A percentile compares a stretch with the other conserved stretches of the same genome.
Conservation (phyloP, 306 rosid genomes). For the Parietaria judaica region DNA sequence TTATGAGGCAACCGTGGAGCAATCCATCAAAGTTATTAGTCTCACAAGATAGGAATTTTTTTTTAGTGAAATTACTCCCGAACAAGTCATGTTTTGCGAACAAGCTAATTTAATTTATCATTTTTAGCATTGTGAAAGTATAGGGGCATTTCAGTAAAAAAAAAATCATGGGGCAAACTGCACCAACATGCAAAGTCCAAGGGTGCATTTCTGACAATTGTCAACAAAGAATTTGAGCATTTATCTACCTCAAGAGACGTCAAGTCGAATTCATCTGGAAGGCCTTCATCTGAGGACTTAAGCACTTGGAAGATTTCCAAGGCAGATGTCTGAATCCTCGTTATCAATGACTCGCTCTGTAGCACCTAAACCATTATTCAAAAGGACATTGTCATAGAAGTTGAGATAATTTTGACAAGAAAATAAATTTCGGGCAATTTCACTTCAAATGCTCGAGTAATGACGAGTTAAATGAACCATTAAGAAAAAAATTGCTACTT, state of each 20-base stretch:
- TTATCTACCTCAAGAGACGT: slow-evolving; percentile 51
- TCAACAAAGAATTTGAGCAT: neutral
- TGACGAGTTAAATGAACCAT: no score
- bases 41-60: no score
- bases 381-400: slow-evolving; percentile 13
- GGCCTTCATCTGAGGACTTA: slow-evolving; percentile 41
- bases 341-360: slow-evolving; percentile 57
- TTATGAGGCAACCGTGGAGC: no score
- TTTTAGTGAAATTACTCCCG: no score
- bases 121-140: no score
- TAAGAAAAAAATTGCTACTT: slow-evolving; percentile 30
- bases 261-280: slow-evolving; percentile 51
- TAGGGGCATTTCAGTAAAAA: no score
- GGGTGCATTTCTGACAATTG: no score
- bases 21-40: no score
- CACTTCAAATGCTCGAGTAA: neutral
- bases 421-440: neutral
- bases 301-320: slow-evolving; percentile 51
- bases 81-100: no score
- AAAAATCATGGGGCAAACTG: no score
- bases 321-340: slow-evolving; percentile 39
- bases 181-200: no score
- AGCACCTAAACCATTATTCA: slow-evolving; percentile 49
- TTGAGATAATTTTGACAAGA: neutral
- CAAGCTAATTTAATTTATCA: no score